Percentiles rank a stretch among this genome's conserved stretches.
Evolutionary conservation across 2,329 filamentous ascomycete genomes (phyloP).

Genomic region (Colletotrichum incanum): DNA sequence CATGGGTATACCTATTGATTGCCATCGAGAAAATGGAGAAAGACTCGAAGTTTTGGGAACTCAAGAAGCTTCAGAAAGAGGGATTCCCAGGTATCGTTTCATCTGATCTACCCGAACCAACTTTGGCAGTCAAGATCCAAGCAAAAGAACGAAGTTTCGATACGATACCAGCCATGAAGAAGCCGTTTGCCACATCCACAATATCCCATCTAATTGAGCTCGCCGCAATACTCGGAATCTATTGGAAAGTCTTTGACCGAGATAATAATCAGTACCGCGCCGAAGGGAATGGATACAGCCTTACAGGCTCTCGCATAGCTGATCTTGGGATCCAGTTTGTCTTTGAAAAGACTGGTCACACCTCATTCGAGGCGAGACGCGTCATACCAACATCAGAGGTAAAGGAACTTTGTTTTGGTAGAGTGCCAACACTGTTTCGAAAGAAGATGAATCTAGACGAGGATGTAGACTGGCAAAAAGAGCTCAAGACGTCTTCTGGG

Average conservation of each 20-base stretch:
- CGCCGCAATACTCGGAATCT: slow-evolving; percentile 54
- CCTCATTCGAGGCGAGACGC: slow-evolving; percentile 52
- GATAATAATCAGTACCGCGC: slow-evolving; percentile 54
- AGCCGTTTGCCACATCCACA: slow-evolving; percentile 55
- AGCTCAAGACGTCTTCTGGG: slow-evolving; percentile 32
- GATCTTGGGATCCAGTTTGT: slow-evolving; percentile 58
- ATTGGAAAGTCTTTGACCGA: slow-evolving; percentile 60
- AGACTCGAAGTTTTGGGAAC: slow-evolving; percentile 20
- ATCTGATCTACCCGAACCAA: neutral
- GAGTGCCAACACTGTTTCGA: slow-evolving; percentile 56
- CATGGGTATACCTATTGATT: slow-evolving; percentile 18
- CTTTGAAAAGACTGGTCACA: slow-evolving; percentile 56
- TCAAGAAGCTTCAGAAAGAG: neutral
- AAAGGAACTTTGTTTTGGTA: slow-evolving; percentile 59
- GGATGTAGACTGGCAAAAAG: slow-evolving; percentile 24
- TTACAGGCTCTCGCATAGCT: slow-evolving; percentile 49
- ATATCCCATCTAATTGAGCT: slow-evolving; percentile 56
- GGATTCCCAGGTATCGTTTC: neutral
- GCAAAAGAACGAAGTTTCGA: slow-evolving; percentile 28
- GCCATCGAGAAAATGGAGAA: slow-evolving; percentile 35
- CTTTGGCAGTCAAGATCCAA: slow-evolving; percentile 25
- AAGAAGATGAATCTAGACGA: neutral
- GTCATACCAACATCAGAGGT: slow-evolving; percentile 56
- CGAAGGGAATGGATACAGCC: slow-evolving; percentile 55
- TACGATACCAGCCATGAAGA: slow-evolving; percentile 32